A percentile compares a stretch with the other conserved stretches of the same genome.
phyloP scores from a whole-genome alignment of 2,329 filamentous ascomycete species.

The Cytospora piceicola region DNA sequence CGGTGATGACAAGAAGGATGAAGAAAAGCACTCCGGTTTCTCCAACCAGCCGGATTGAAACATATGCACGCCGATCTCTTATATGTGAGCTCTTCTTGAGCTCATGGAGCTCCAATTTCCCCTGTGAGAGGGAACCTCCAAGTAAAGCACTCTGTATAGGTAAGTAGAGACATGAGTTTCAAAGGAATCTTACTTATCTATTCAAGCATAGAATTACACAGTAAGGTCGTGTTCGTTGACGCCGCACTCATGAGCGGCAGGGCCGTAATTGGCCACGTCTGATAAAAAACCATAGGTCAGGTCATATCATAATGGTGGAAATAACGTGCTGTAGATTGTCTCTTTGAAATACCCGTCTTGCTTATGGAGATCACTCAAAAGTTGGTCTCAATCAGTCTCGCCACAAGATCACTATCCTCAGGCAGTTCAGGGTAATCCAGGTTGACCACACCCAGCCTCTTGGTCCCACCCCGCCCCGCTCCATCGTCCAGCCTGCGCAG shows the following conservation, averaged over 20 bases:
- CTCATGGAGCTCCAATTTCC: no score
- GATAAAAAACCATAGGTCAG: not conserved
- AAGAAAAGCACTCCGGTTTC: slow-evolving; percentile 3
- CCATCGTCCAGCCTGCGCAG: slow-evolving; percentile 33
- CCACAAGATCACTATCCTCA: slow-evolving; percentile 46
- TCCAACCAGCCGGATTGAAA: not conserved
- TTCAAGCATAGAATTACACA: no score
- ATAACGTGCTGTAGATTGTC: not conserved
- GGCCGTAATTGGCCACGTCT: no score
- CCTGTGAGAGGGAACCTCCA: no score
- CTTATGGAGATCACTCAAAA: slow-evolving; percentile 34
- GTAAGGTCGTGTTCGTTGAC: no score
- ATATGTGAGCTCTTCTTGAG: no score
- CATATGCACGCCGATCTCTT: slow-evolving; percentile 14
- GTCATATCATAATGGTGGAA: not conserved
- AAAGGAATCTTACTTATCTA: no score
- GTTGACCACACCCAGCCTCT: slow-evolving; percentile 35
- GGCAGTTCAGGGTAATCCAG: slow-evolving; percentile 32
- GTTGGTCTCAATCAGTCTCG: slow-evolving; percentile 46
- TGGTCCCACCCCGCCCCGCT: slow-evolving; percentile 34
- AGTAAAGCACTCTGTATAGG: no score
- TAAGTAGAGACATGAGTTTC: no score
- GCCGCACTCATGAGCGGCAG: no score
- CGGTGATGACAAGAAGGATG: not conserved
- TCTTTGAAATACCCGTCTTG: not conserved